Conservation (phyloP, 2,329 filamentous ascomycete species). For the Pyrenophora seminiperda region DNA sequence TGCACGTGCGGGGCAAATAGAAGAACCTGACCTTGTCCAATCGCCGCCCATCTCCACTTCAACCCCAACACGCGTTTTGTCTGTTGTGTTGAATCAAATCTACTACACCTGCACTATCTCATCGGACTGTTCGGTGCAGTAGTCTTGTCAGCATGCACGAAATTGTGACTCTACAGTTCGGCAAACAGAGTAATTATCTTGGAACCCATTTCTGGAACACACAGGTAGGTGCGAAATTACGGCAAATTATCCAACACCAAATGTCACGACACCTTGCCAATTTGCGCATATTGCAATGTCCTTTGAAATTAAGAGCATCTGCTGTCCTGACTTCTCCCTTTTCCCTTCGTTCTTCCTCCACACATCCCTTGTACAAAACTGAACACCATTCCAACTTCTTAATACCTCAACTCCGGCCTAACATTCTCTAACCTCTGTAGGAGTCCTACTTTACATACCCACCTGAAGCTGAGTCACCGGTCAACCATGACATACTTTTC, state of each 20-base stretch:
- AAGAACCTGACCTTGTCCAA: constrained; percentile 13
- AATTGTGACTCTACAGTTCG: constrained; percentile 91
- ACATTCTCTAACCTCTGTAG: constrained; percentile 50
- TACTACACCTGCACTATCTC: neutral
- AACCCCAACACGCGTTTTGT: neutral
- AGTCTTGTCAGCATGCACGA: constrained; percentile 74
- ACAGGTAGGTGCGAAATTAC: constrained; percentile 62
- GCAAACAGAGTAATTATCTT: constrained; percentile 89
- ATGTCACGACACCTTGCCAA: neutral
- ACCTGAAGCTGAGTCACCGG: constrained; percentile 65
- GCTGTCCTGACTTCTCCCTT: neutral
- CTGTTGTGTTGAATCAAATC: neutral
- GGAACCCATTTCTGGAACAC: constrained; percentile 98
- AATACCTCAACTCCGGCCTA: neutral
- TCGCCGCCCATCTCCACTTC: constrained; percentile 5
- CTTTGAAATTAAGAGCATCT: neutral
- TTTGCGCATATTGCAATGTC: neutral
- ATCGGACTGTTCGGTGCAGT: neutral
- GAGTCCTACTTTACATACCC: constrained; percentile 97
- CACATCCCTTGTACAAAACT: neutral
- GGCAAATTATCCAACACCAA: neutral
- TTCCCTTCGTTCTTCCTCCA: too few species aligned
- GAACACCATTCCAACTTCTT: neutral
- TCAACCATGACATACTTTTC: constrained; percentile 89
- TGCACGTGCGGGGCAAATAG: constrained; percentile 33